Evolutionary conservation across 1,139 yeast species (phyloP), one percentile per base, ranked within the genome.

Genomic region (Candida tetrigidarum): DNA sequence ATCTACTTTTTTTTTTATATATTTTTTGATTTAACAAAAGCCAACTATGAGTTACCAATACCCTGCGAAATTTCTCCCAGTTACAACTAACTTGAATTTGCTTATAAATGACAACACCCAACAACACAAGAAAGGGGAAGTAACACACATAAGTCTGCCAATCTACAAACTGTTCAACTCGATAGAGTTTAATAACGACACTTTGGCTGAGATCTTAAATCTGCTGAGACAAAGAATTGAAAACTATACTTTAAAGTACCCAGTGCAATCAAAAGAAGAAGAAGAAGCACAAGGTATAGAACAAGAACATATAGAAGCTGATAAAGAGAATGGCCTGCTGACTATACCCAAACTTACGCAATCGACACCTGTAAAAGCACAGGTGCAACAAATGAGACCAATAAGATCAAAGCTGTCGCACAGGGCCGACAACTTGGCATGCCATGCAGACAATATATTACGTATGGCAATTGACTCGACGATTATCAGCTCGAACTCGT

Each of bases 381-480:
- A 15, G 4, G 37, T n/a, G 19, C 9, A 20, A 10, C 32, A 16
- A 19, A n/a, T 18, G 2, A 37, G 18, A n/a, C 32, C 28, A n/a
- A 2, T 12, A 9, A 30, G 15, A 23, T 15, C 33, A 23, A 32
- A 32, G 23, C 14, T 37, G 14, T 10, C 14, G 16, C 28, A 20
- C 29, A 28, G 40, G 15, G 16, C 39, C 39, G 79, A 74, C 50
- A 67, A 68, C 33, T 66, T 74, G 50, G 80, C 80, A 9, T 74
- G 79, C 47, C 80, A 74, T 51, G 79, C 79, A 2, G 75, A 72
- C 43, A 71, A 71, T 42, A 74, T 74, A 47, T 62, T 74, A 66
- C 62, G 76, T 28, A 72, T 74, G 79, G 80, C 80, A 1, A 74
- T 74, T 37, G 80, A 74, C 47, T 67, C 78, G 19, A 74, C 80